Percentiles rank a stretch among this genome's conserved stretches.
These are phyloP conservation scores for Hypoxylon rubiginosum DNA, from an alignment of 2,329 filamentous ascomycete species.

Conservation along the genomic window DNA sequence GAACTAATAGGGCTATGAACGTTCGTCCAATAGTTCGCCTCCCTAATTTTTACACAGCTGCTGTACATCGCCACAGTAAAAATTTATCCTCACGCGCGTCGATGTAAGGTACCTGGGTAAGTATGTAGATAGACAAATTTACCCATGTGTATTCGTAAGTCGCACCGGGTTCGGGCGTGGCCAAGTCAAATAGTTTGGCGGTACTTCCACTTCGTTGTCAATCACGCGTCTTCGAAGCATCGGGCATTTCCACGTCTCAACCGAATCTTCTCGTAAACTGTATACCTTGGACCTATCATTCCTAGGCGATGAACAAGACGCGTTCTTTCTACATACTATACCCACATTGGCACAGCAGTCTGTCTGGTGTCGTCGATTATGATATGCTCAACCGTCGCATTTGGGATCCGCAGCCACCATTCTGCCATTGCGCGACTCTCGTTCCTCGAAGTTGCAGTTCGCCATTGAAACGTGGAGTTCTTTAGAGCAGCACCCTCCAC, in stretches of 20 bases:
- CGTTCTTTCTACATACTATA: slow-evolving; percentile 13
- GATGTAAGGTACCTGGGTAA: not conserved
- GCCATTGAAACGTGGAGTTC: slow-evolving; percentile 43
- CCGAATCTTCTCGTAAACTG: slow-evolving; percentile 18
- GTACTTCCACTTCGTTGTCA: slow-evolving; percentile 17
- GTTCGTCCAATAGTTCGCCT: not conserved
- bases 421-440: slow-evolving; percentile 25
- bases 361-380: slow-evolving; percentile 29
- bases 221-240: slow-evolving; percentile 20
- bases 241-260: slow-evolving; percentile 34
- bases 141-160: slow-evolving; percentile 15
- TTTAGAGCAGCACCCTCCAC: not conserved
- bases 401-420: slow-evolving; percentile 29
- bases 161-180: slow-evolving; percentile 10
- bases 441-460: slow-evolving; percentile 33
- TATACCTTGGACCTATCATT: slow-evolving; percentile 10
- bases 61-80: not conserved
- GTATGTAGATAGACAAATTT: not conserved
- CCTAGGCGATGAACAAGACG: slow-evolving; percentile 10
- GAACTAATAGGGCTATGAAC: not conserved
- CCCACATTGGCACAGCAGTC: slow-evolving; percentile 19
- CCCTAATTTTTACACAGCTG: not conserved
- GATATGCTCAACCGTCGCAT: slow-evolving; percentile 34
- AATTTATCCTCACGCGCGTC: not conserved
- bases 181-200: slow-evolving; percentile 36